Base-by-base conservation (phyloP, 306 rosid genomes). In the Fragaria vesca region DNA sequence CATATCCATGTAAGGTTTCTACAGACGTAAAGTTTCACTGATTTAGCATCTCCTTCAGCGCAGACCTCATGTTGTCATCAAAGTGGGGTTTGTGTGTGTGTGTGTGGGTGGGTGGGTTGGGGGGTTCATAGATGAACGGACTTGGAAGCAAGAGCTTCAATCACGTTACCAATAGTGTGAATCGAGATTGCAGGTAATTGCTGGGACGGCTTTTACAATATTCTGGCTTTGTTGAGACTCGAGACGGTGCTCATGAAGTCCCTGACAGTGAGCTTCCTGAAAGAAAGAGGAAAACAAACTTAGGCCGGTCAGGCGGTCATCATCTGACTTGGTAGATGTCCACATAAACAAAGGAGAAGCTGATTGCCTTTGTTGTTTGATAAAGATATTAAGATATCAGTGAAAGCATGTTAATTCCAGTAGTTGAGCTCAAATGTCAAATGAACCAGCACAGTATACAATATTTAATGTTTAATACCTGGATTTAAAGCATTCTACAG, bases 101-200 rank as follows among this genome's bases (percentile, higher is more conserved):
- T 28, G 30, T 28, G 30, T 28, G 30, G 30, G 30, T 28, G 30
- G 30, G 30, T 28, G 30, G 30, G 90, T 79, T 89, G 89, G 72
- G 72, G 18, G 98, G 98, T 66, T 92, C 97, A 18, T 74, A 78
- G 78, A 83, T 92, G 98, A 82, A 93, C 89, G 30, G 90, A 89
- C 68, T 85, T 85, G 82, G 96, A 88, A 80, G 97, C 81, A 76
- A 95, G 95, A 57, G 75, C 78, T 71, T 86, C 88, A 82, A 91
- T 89, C 74, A 91, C 96, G 51, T 57, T 82, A 47, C 89, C 86
- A 55, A 92, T 85, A 52, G 88, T 82, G 1, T 24, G 97, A 80
- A 62, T 88, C 85, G 57, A 77, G 76, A 81, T 81, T 89, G 96
- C 98, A 92, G 45, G 91, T 89, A 71, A 95, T 80, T 6, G 97